These are phyloP conservation scores for Fusarium albosuccineum DNA, from an alignment of 2,329 filamentous ascomycete genomes.

Conservation along the genomic window DNA sequence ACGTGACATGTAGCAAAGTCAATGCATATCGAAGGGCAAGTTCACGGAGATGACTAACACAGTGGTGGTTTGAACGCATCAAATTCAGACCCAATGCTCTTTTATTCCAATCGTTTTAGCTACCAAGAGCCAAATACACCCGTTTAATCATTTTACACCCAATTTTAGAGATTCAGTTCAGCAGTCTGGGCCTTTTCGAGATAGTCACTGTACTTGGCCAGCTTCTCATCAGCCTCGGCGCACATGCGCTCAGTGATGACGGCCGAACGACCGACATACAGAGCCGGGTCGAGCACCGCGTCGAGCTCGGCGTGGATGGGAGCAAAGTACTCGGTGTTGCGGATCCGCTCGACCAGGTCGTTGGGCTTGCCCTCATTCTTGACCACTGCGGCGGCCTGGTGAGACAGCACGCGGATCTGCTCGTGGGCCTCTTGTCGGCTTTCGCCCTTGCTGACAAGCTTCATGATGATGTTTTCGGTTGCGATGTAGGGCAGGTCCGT, in stretches of 20 bases:
- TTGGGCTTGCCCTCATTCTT: conserved; percentile 37
- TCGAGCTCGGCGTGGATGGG: conserved; percentile 38
- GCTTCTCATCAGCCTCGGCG: conserved; percentile 31
- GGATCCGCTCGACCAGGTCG: conserved; percentile 36
- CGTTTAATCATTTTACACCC: no score
- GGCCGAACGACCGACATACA: conserved; percentile 33
- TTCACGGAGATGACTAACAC: no score
- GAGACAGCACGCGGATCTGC: conserved; percentile 39
- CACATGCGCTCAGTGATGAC: conserved; percentile 34
- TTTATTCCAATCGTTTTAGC: no score
- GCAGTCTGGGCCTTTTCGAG: conserved; percentile 29
- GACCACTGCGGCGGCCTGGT: conserved; percentile 32
- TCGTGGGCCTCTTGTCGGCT: conserved; percentile 41
- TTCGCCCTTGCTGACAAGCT: conserved; percentile 26
- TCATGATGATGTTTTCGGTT: conserved; percentile 41
- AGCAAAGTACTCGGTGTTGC: conserved; percentile 38
- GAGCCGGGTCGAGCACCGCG: conserved; percentile 28
- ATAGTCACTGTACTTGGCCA: conserved; percentile 25
- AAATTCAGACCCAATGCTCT: no score
- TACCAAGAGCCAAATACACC: no score
- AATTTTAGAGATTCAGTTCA: conserved; percentile 23
- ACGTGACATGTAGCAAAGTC: no score
- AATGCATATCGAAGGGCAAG: no score
- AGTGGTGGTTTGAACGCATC: no score
- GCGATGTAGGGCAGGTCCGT: conserved; percentile 36